phyloP scores from a whole-genome alignment of 345 rosid species.

The Salix arbutifolia region DNA sequence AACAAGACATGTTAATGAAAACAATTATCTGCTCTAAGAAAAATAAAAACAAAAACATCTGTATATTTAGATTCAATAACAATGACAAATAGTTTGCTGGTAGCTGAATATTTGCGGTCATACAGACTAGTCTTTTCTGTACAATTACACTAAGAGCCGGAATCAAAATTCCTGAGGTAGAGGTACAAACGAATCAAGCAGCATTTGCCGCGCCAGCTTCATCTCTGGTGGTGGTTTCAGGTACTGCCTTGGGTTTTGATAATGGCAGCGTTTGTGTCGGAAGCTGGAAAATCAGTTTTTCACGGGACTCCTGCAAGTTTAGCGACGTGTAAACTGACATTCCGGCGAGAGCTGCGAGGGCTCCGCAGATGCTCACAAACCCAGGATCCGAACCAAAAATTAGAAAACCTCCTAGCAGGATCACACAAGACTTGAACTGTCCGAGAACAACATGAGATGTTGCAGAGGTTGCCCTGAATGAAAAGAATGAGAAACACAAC shows the following conservation, averaged over 20 bases:
- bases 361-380: slow-evolving; percentile 72
- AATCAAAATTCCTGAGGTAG: neutral
- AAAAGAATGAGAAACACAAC: neutral
- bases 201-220: neutral
- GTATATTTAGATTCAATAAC: no score
- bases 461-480: slow-evolving; percentile 84
- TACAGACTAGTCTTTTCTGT: neutral
- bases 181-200: neutral
- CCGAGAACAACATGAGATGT: slow-evolving; percentile 91
- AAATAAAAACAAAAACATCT: no score
- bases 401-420: slow-evolving; percentile 74
- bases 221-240: slow-evolving; percentile 20
- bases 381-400: slow-evolving; percentile 76
- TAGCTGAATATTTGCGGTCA: neutral
- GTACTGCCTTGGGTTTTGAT: slow-evolving; percentile 35
- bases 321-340: slow-evolving; percentile 75
- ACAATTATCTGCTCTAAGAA: no score
- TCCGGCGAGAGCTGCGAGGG: slow-evolving; percentile 64
- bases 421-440: slow-evolving; percentile 89
- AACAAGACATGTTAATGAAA: no score
- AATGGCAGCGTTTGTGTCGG: slow-evolving; percentile 32
- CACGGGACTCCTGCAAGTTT: slow-evolving; percentile 42
- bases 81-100: neutral
- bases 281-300: slow-evolving; percentile 37
- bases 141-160: neutral